Percentiles rank a stretch among this genome's conserved stretches.
Evolutionary conservation across 331 rosid genomes (phyloP).

Genomic region (Rosa hybrid): DNA sequence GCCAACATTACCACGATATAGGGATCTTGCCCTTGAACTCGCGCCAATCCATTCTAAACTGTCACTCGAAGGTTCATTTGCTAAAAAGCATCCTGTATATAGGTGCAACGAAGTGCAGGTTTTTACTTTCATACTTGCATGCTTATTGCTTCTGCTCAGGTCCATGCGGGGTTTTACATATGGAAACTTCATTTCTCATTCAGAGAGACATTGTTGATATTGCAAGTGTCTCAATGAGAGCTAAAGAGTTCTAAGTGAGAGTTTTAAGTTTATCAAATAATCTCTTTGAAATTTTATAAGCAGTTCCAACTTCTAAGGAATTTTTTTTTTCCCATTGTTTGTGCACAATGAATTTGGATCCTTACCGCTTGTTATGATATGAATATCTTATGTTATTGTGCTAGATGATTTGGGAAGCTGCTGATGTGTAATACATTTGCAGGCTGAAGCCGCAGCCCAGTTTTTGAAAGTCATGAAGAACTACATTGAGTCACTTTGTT

Average conservation of each 20-base stretch:
- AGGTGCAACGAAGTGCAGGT: constrained; percentile 91
- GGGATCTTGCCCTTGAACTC: constrained; percentile 62
- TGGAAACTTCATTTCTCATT: neutral
- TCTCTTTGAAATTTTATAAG: neutral
- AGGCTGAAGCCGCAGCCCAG: constrained; percentile 71
- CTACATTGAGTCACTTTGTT: constrained; percentile 83
- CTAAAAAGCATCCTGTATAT: constrained; percentile 79
- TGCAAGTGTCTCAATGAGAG: neutral
- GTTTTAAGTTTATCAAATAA: neutral
- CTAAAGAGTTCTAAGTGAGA: neutral
- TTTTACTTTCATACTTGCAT: constrained; percentile 31
- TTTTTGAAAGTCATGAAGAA: constrained; percentile 63
- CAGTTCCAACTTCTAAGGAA: neutral
- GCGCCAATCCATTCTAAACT: constrained; percentile 72
- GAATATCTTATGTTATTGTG: neutral
- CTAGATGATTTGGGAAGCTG: constrained; percentile 18
- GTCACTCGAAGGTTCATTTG: constrained; percentile 50
- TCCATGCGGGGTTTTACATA: neutral
- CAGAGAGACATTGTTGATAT: neutral
- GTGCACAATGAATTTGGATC: neutral
- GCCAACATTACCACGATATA: constrained; percentile 77
- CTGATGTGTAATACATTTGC: constrained; percentile 34
- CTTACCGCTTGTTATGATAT: neutral
- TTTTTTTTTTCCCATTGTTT: neutral
- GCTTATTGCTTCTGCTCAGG: constrained; percentile 16